Percentiles rank a stretch among this genome's conserved stretches.
Evolutionary conservation across 1,284 basidiomycete genomes (phyloP).

Genomic region (Meira nashicola): DNA sequence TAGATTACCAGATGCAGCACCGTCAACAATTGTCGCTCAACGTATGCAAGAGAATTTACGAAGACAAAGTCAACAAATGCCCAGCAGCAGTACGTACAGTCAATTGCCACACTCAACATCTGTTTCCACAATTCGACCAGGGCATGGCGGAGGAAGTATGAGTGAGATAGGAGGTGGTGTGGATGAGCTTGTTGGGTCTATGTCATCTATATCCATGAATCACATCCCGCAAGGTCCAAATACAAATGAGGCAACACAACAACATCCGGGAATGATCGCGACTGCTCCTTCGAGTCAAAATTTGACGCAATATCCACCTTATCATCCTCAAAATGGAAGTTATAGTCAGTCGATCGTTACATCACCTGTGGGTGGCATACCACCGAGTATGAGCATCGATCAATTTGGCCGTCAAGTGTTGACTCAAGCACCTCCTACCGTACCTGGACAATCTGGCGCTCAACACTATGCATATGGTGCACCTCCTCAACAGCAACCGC

Average conservation of each 20-base stretch:
- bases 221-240: not conserved
- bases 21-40: not conserved
- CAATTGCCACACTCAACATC: constrained; percentile 1
- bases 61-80: not conserved
- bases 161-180: not conserved
- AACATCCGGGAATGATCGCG: too few relatives aligned
- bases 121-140: constrained; percentile 7
- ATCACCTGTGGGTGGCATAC: not conserved
- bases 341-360: too few relatives aligned
- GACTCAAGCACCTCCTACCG: constrained; percentile 1
- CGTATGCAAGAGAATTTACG: not conserved
- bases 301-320: too few relatives aligned
- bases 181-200: constrained; percentile 13
- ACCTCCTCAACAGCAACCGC: not conserved
- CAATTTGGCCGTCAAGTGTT: constrained; percentile 6
- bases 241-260: too few relatives aligned
- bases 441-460: not conserved
- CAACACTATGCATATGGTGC: not conserved
- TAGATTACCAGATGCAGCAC: constrained; percentile 4
- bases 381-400: not conserved
- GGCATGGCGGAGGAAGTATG: not conserved
- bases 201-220: constrained; percentile 15
- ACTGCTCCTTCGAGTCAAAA: too few relatives aligned
- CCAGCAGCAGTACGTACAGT: not conserved
- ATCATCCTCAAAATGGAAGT: too few relatives aligned